Conservation (phyloP, 495 filamentous ascomycete genomes). For the Aspergillus mulundensis region DNA sequence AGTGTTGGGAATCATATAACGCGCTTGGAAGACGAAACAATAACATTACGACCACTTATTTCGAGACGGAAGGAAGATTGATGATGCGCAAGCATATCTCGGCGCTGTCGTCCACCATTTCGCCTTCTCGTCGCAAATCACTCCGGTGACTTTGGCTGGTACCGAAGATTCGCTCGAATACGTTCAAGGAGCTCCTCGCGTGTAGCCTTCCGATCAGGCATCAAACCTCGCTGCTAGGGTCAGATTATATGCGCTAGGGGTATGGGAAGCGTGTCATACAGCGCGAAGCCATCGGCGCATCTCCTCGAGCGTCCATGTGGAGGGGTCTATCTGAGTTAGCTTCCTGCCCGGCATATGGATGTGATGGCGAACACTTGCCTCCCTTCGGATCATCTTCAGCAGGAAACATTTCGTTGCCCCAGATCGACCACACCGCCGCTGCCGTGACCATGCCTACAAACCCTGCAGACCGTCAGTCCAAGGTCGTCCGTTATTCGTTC, state of each 20-base stretch:
- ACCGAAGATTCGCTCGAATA: conserved; percentile 72
- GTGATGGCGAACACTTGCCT: conserved; percentile 42
- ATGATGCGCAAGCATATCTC: background rate
- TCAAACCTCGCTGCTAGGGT: conserved; percentile 61
- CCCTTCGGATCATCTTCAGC: conserved; percentile 68
- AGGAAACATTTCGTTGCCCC: conserved; percentile 78
- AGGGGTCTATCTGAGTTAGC: conserved; percentile 49
- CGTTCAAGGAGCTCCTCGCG: conserved; percentile 75
- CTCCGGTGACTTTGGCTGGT: conserved; percentile 28
- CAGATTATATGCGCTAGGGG: conserved; percentile 1
- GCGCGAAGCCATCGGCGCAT: conserved; percentile 69
- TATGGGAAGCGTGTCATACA: conserved; percentile 47
- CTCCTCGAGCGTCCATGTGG: conserved; percentile 68
- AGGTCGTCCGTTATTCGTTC: background rate
- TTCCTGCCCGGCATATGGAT: background rate
- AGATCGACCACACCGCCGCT: conserved; percentile 78
- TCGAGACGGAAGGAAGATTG: background rate
- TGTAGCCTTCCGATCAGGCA: conserved; percentile 61
- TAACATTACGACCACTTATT: background rate
- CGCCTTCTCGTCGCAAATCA: conserved; percentile 4
- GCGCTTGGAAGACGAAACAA: conserved; percentile 4
- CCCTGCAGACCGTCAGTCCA: conserved; percentile 22
- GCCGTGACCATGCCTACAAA: conserved; percentile 83
- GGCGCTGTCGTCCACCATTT: background rate
- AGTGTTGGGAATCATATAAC: conserved; percentile 9